Conservation (phyloP, 2,329 filamentous ascomycete genomes). For the Colletotrichum brevisporum region DNA sequence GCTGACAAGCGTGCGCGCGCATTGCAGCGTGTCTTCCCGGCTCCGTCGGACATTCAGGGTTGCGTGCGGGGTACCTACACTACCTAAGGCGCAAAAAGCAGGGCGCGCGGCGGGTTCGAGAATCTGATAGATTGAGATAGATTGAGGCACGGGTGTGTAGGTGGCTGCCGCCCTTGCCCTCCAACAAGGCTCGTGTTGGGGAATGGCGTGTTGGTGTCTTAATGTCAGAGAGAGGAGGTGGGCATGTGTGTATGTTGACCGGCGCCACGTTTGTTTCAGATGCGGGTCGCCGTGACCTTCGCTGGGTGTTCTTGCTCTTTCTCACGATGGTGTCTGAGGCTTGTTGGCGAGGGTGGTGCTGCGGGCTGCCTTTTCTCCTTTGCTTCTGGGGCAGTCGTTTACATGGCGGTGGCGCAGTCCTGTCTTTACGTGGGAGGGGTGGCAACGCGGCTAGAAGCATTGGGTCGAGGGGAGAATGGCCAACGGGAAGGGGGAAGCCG, state of each 20-base stretch:
- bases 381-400: background rate
- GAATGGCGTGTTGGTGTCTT: no score
- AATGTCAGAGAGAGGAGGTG: background rate
- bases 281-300: conserved; percentile 21
- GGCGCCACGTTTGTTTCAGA: conserved; percentile 29
- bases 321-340: background rate
- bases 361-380: conserved; percentile 3
- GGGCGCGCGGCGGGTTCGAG: no score
- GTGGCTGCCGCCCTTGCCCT: no score
- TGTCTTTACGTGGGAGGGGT: background rate
- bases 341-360: background rate
- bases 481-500: background rate
- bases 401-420: background rate
- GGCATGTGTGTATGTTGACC: background rate
- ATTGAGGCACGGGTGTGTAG: no score
- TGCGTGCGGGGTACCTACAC: no score
- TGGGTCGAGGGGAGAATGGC: background rate
- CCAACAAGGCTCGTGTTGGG: no score
- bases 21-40: conserved; percentile 1
- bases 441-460: background rate
- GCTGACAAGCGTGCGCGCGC: conserved; percentile 15
- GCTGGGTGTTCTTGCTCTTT: background rate
- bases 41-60: no score
- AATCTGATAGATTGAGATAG: no score
- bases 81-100: background rate